phyloP scores from a whole-genome alignment of 768 basidiomycete genomes.

The Boletus barrowsii region DNA sequence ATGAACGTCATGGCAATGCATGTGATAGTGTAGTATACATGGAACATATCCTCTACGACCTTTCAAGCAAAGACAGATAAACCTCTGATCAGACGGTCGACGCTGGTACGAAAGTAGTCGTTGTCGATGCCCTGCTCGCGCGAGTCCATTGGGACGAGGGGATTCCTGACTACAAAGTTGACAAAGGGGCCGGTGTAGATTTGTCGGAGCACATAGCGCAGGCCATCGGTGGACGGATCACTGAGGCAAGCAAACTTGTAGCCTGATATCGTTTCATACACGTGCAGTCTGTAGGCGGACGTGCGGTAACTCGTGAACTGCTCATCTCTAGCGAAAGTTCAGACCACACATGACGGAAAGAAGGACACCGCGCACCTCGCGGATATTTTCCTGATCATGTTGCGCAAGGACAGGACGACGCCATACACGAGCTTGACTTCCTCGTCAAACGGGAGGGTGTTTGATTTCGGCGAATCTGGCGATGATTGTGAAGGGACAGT shows the following conservation, averaged over 20 bases:
- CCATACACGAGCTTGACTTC: slow-evolving; percentile 98
- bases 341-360: neutral
- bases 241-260: slow-evolving; percentile 96
- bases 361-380: slow-evolving; percentile 47
- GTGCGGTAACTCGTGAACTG: slow-evolving; percentile 89
- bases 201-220: slow-evolving; percentile 80
- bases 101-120: slow-evolving; percentile 80
- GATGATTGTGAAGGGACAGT: slow-evolving; percentile 21
- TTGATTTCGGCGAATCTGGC: slow-evolving; percentile 32
- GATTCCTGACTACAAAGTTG: slow-evolving; percentile 92
- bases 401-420: slow-evolving; percentile 83
- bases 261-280: slow-evolving; percentile 87
- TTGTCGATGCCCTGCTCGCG: slow-evolving; percentile 86
- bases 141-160: slow-evolving; percentile 81
- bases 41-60: slow-evolving; percentile 18
- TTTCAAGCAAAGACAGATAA: slow-evolving; percentile 42
- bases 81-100: slow-evolving; percentile 72
- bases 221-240: slow-evolving; percentile 79
- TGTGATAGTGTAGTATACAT: slow-evolving; percentile 16
- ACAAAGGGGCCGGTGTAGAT: slow-evolving; percentile 93
- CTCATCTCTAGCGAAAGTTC: slow-evolving; percentile 64
- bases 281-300: slow-evolving; percentile 87
- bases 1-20: slow-evolving; percentile 10
- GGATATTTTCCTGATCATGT: slow-evolving; percentile 94
- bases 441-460: slow-evolving; percentile 86